Conservation (phyloP, 805 yeast species). For the Yamadazyma tumulicola region DNA sequence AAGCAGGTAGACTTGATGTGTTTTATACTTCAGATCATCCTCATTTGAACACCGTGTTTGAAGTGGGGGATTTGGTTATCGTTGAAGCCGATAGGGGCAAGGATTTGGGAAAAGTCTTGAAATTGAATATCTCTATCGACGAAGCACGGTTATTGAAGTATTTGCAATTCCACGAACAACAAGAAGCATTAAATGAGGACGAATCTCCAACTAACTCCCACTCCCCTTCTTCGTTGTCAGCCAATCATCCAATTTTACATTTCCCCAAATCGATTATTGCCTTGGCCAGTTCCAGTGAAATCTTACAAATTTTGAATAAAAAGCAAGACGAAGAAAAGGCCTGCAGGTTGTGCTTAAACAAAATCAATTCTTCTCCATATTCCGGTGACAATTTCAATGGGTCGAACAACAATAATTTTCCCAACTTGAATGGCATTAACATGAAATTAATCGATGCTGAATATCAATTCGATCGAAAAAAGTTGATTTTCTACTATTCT, state of each 20-base stretch:
- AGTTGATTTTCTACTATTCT: conserved; percentile 67
- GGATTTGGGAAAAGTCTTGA: conserved; percentile 67
- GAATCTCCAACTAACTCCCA: conserved; percentile 3
- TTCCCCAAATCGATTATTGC: conserved; percentile 67
- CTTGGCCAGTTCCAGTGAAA: conserved; percentile 60
- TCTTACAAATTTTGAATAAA: conserved; percentile 55
- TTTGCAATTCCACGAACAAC: conserved; percentile 68
- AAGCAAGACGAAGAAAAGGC: conserved; percentile 69
- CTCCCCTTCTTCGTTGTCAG: conserved; percentile 12
- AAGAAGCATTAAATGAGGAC: conserved; percentile 50
- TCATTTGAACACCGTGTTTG: conserved; percentile 17
- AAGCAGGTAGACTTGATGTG: conserved; percentile 76
- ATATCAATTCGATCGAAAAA: conserved; percentile 78
- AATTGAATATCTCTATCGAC: conserved; percentile 54
- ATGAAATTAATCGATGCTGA: conserved; percentile 71
- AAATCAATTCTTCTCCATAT: conserved; percentile 34
- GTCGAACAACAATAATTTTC: neutral
- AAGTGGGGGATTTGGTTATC: conserved; percentile 65
- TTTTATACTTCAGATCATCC: conserved; percentile 43
- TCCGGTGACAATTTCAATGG: neutral
- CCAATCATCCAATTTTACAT: conserved; percentile 38
- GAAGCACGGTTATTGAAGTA: conserved; percentile 67
- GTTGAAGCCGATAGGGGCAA: conserved; percentile 84
- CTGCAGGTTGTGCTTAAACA: conserved; percentile 54
- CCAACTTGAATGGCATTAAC: conserved; percentile 24